Base-by-base conservation (phyloP, 2,329 filamentous ascomycete genomes). In the Botrytis pseudocinerea region DNA sequence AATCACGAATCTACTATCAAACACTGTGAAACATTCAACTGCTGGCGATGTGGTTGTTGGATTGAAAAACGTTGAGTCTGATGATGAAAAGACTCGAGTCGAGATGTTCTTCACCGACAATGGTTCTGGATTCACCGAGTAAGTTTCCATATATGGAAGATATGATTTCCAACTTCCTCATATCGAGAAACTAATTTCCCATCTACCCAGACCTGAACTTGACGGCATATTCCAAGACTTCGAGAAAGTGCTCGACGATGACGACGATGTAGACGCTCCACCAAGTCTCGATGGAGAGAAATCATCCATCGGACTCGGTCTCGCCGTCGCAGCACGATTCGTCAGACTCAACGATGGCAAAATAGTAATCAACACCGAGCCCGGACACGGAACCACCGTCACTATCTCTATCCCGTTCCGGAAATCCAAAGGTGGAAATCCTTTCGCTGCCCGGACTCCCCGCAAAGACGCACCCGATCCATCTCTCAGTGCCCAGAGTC, bases 151-250 rank as follows among this genome's bases (percentile, higher is more conserved):
- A 7, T 3, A 0, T 81, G 84, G 2, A 85, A 12, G 87, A 1
- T 82, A 82, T 8, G 86, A 85, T 28, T 87, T 88, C 1, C 88
- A 90, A 1, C 93, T 97, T 77, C 87, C 2, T 70, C 87, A 88
- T 2, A 86, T 97, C 0, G 84, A 92, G 51, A 94, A 97, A 79
- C 93, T 93, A 0, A 94, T 94, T 0, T 81, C 83, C 48, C 93
- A 85, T 83, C 97, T 87, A 92, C 94, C 74, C 82, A 88, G 73
- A 83, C 81, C 54, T 83, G 88, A 84, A 74, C 80, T 89, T 0
- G 87, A 92, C 78, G 83, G 86, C 5, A 81, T 89, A 2, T 90
- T 90, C 75, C 84, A 85, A 68, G 88, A 90, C 61, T 80, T 90
- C 5, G 88, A 90, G 75, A 86, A 91, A 77, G 87, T 91, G 18